Conservation (phyloP, 2,329 filamentous ascomycete genomes). For the Hymenoscyphus linearis region DNA sequence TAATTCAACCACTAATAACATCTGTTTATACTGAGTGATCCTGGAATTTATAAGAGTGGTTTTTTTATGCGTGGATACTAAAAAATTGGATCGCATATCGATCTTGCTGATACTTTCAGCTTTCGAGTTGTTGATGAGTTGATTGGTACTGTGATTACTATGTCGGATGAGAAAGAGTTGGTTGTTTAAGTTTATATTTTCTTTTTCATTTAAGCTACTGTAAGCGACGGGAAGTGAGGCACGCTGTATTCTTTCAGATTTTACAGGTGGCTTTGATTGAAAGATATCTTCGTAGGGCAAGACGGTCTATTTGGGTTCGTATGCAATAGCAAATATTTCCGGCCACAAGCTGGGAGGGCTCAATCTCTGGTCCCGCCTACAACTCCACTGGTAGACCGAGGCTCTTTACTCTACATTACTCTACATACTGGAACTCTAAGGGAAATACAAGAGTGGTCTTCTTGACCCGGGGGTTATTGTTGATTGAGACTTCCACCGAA, state of each 20-base stretch:
- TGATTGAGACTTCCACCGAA: slow-evolving; percentile 40
- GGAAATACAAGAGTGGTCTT: slow-evolving; percentile 40
- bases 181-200: too few species aligned
- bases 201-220: too few species aligned
- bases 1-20: too few species aligned
- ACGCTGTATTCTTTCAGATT: slow-evolving; percentile 47
- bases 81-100: too few species aligned
- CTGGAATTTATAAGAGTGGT: too few species aligned
- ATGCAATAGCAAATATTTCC: slow-evolving; percentile 37
- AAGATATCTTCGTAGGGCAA: slow-evolving; percentile 46
- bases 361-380: slow-evolving; percentile 21
- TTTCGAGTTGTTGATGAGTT: too few species aligned
- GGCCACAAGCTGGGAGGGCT: slow-evolving; percentile 24
- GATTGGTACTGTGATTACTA: too few species aligned
- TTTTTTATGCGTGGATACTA: too few species aligned
- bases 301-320: slow-evolving; percentile 49
- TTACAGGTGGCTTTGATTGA: slow-evolving; percentile 44
- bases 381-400: slow-evolving; percentile 22
- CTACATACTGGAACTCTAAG: slow-evolving; percentile 37
- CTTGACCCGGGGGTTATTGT: slow-evolving; percentile 39
- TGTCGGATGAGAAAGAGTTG: too few species aligned
- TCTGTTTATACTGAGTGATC: too few species aligned
- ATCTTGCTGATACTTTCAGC: too few species aligned
- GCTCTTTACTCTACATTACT: slow-evolving; percentile 24
- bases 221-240: too few species aligned